These are phyloP conservation scores for Fusarium marasasianum DNA, from an alignment of 2,329 filamentous ascomycete species.

Conservation along the genomic window DNA sequence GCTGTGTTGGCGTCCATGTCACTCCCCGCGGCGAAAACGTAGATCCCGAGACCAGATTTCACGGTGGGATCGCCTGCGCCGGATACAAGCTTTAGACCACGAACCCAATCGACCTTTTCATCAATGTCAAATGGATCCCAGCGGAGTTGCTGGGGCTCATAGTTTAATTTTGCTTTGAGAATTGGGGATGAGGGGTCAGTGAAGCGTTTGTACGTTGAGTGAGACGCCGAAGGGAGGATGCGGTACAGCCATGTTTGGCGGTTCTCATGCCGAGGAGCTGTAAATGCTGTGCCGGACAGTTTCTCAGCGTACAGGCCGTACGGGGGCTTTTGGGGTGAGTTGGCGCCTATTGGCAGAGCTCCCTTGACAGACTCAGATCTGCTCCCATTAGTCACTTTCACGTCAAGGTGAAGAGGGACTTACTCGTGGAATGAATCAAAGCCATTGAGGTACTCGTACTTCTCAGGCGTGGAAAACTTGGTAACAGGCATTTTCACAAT, in stretches of 20 bases:
- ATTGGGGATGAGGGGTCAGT: not conserved
- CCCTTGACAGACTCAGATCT: slow-evolving; percentile 80
- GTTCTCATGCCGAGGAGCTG: slow-evolving; percentile 73
- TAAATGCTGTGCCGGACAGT: slow-evolving; percentile 77
- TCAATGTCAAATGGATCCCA: slow-evolving; percentile 85
- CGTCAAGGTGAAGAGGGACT: slow-evolving; percentile 33
- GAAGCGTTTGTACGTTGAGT: slow-evolving; percentile 57
- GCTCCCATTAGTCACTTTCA: not conserved
- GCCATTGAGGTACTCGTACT: slow-evolving; percentile 80
- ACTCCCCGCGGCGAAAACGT: slow-evolving; percentile 79
- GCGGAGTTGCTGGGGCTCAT: slow-evolving; percentile 77
- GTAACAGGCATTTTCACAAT: slow-evolving; percentile 30
- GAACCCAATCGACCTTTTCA: slow-evolving; percentile 63
- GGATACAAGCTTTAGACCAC: slow-evolving; percentile 73
- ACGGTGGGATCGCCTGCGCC: slow-evolving; percentile 82
- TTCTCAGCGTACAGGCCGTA: slow-evolving; percentile 85
- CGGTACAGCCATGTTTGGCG: slow-evolving; percentile 78
- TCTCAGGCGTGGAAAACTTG: slow-evolving; percentile 49
- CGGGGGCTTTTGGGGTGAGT: slow-evolving; percentile 82
- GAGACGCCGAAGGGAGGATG: slow-evolving; percentile 70
- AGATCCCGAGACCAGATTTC: slow-evolving; percentile 83
- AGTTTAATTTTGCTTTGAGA: slow-evolving; percentile 44
- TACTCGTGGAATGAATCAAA: slow-evolving; percentile 82
- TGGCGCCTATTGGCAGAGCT: slow-evolving; percentile 77
- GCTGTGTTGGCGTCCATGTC: slow-evolving; percentile 77